A percentile compares a stretch with the other conserved stretches of the same genome.
These are phyloP conservation scores for Fusarium compactum DNA, from an alignment of 2,329 filamentous ascomycete species.

Conservation along the genomic window DNA sequence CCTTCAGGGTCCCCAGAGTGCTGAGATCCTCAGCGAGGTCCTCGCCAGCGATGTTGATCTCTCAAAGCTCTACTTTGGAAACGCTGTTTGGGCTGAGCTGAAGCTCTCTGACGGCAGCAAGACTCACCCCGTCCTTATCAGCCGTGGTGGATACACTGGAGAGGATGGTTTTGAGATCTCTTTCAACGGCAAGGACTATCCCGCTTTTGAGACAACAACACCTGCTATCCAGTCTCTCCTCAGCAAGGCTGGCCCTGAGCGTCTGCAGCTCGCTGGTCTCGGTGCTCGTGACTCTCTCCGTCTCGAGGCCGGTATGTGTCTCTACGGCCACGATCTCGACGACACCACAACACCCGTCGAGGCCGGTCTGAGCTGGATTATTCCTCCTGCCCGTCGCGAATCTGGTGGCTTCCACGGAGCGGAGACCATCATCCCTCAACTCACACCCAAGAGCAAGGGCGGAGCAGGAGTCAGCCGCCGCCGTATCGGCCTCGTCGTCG, in stretches of 20 bases:
- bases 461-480: slow-evolving; percentile 77
- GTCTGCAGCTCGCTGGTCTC: slow-evolving; percentile 84
- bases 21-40: slow-evolving; percentile 73
- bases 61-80: slow-evolving; percentile 83
- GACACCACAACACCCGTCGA: slow-evolving; percentile 75
- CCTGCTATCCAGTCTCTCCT: slow-evolving; percentile 77
- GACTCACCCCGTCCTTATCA: slow-evolving; percentile 70
- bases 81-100: slow-evolving; percentile 74
- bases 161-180: slow-evolving; percentile 99
- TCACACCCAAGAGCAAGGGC: slow-evolving; percentile 79
- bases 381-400: slow-evolving; percentile 79
- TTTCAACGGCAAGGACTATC: slow-evolving; percentile 65
- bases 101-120: slow-evolving; percentile 65
- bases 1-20: slow-evolving; percentile 86
- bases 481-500: slow-evolving; percentile 83
- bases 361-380: slow-evolving; percentile 77
- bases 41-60: slow-evolving; percentile 70
- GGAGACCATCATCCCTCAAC: slow-evolving; percentile 79
- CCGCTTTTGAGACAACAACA: slow-evolving; percentile 57
- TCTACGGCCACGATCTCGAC: slow-evolving; percentile 98
- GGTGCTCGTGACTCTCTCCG: slow-evolving; percentile 92
- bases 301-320: slow-evolving; percentile 96
- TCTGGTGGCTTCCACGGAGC: slow-evolving; percentile 86
- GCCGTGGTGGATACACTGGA: slow-evolving; percentile 93
- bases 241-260: slow-evolving; percentile 68